Evolutionary conservation across 208 protist species (phyloP).

Genomic region (Strigomonas culicis): DNA sequence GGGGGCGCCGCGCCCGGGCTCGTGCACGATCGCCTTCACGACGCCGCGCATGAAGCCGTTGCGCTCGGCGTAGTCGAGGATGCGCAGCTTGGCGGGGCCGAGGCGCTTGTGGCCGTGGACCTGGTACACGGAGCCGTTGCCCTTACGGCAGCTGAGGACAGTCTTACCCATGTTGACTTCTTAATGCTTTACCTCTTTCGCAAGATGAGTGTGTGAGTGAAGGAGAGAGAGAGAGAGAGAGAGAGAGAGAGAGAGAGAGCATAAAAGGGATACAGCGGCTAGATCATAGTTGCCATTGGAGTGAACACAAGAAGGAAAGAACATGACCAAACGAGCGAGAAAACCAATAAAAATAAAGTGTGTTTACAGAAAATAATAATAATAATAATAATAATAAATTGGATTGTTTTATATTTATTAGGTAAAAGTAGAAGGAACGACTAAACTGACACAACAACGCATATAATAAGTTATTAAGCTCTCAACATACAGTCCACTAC

Average conservation of each 20-base stretch:
- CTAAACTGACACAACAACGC: background rate
- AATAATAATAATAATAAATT: background rate
- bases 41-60: slow-evolving; percentile 91
- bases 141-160: slow-evolving; percentile 93
- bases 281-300: too few species aligned
- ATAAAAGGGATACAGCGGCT: too few species aligned
- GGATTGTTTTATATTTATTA: background rate
- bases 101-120: slow-evolving; percentile 95
- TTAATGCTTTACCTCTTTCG: too few species aligned
- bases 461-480: background rate
- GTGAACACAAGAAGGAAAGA: too few species aligned
- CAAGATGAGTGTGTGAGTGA: slow-evolving; percentile 1
- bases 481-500: background rate
- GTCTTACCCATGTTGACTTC: slow-evolving; percentile 89
- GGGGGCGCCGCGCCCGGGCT: slow-evolving; percentile 98
- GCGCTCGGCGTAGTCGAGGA: slow-evolving; percentile 97
- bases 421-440: background rate
- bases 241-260: slow-evolving; percentile 9
- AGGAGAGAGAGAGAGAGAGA: slow-evolving; percentile 15
- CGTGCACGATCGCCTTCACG: slow-evolving; percentile 98
- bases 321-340: too few species aligned
- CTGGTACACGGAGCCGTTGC: slow-evolving; percentile 89
- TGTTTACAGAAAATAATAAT: too few species aligned
- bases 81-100: slow-evolving; percentile 94
- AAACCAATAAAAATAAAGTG: too few species aligned